Conservation (phyloP, 768 basidiomycete species). For the Neoboletus magnificus region DNA sequence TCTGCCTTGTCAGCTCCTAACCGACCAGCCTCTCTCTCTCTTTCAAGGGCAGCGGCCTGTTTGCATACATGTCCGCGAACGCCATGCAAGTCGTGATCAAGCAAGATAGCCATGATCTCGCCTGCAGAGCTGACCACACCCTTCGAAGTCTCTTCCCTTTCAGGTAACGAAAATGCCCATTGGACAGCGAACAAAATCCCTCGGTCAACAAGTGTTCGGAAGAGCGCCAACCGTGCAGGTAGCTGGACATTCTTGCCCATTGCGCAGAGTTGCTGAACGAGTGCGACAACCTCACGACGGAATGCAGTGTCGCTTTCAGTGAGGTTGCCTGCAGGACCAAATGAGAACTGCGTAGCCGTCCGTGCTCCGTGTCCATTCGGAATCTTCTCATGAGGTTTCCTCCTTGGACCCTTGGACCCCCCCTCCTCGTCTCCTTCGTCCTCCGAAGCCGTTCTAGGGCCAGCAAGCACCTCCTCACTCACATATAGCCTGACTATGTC, state of each 20-base stretch:
- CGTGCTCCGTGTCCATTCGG: constrained; percentile 26
- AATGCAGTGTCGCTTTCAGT: constrained; percentile 52
- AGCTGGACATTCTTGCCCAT: constrained; percentile 98
- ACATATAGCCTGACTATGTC: constrained; percentile 78
- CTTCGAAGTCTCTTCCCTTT: constrained; percentile 47
- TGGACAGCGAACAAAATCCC: constrained; percentile 90
- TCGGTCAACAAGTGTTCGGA: constrained; percentile 82
- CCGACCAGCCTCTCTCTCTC: constrained; percentile 55
- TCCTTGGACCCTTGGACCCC: constrained; percentile 30
- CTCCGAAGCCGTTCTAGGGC: constrained; percentile 32
- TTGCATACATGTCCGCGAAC: constrained; percentile 83
- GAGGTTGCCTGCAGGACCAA: constrained; percentile 53
- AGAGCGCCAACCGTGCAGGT: constrained; percentile 78
- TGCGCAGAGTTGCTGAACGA: constrained; percentile 87
- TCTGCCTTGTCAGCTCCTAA: constrained; percentile 61
- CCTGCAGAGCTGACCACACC: constrained; percentile 78
- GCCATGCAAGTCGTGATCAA: constrained; percentile 89
- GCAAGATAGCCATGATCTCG: constrained; percentile 77
- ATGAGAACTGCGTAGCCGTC: constrained; percentile 42
- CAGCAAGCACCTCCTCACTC: constrained; percentile 60
- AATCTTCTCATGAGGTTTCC: constrained; percentile 41
- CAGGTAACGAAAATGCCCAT: constrained; percentile 78
- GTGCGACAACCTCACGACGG: constrained; percentile 75
- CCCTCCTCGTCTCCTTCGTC: constrained; percentile 26
- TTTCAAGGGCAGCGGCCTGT: constrained; percentile 70